Evolutionary conservation across 805 yeast species (phyloP), one percentile per base, ranked within the genome.

Genomic region (Wickerhamomyces ciferrii): DNA sequence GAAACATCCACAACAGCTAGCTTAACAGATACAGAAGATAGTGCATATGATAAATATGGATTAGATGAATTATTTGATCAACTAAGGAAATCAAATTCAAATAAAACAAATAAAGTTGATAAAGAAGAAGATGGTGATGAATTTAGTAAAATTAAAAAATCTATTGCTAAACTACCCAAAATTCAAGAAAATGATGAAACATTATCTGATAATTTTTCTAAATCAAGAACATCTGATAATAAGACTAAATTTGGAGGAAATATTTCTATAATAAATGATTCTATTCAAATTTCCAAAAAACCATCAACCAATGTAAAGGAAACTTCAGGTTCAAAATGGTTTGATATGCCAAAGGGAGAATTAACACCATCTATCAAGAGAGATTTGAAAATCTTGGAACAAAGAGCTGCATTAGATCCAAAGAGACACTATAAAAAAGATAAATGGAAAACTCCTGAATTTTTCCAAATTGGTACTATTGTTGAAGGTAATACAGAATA

Each of bases 401-500:
- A 92, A 69, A 81, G 99, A 66, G 84, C 86, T 46, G 96, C 90
- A 10, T 73, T 94, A 51, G 98, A 94, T 62, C 98, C 97, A 8
- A 94, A 94, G 68, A 78, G 97, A 56, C 96, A 89, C 67, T 94
- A 94, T 68, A 89, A 87, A 67, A 88, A 87, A 63, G 94, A 85
- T 48, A 81, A 81, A 50, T 84, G 90, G 85, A 75, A 73, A 43
- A 73, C 75, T 8, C 92, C 96, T 41, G 87, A 86, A 58, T 79
- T 74, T 53, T 90, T 94, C 63, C 94, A 92, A 48, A 78, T 87
- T 55, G 99, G 99, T 15, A 90, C 97, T 0, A 78, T 94, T 34
- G 66, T 91, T 23, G 94, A 86, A 55, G 92, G 90, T 39, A 81
- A 83, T 52, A 74, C 87, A 2, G 97, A 92, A 61, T 88, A 75